Base-by-base conservation (phyloP, 352 stramenopile species). In the Phytophthora hybrid region DNA sequence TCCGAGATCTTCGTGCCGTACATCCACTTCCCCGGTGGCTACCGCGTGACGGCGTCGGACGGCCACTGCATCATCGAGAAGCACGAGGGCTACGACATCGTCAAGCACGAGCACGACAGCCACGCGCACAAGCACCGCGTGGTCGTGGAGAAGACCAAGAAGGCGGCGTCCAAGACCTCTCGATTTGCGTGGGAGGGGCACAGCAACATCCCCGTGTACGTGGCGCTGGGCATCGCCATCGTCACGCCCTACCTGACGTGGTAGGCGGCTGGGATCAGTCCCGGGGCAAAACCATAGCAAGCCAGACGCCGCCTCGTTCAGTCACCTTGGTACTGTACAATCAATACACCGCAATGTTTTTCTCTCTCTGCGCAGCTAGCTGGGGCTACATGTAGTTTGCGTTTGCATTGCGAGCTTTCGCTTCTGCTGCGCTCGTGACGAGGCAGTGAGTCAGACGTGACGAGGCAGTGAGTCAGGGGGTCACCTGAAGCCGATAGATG, bases 1-100 rank as follows among this genome's bases (percentile, higher is more conserved):
- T 77, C 71, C 34, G 75, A 81, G 63, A 73, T 81, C 61, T 81
- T 81, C 37, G 75, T 81, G 62, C 75, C 75, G 9, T 78, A 81
- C 63, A 52, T 79, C 19, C 75, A 81, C 46, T 81, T 77, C 61
- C 71, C 64, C 0, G 63, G 62, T 1, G 75, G 75, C 39, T 81
- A 81, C 75, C 74, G 73, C 57, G 71, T 84, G 18, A 76, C 74
- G 55, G 66, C 74, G 39, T 71, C 69, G 16, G 76, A 84, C 57
- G 78, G 74, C 55, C 63, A 78, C 56, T 79, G 71, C 58, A 23
- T 59, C 41, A 80, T 84, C 41, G 74, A 80, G 55, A 82, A 84
- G 51, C 71, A 84, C 69, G 75, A 82, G 54, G 78, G 80, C 31
- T 87, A 87, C 76, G 80, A 87, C 63, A 67, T 87, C 41, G 54